Base-by-base conservation (phyloP, 208 protist species). In the Wallacemonas sp. region DNA sequence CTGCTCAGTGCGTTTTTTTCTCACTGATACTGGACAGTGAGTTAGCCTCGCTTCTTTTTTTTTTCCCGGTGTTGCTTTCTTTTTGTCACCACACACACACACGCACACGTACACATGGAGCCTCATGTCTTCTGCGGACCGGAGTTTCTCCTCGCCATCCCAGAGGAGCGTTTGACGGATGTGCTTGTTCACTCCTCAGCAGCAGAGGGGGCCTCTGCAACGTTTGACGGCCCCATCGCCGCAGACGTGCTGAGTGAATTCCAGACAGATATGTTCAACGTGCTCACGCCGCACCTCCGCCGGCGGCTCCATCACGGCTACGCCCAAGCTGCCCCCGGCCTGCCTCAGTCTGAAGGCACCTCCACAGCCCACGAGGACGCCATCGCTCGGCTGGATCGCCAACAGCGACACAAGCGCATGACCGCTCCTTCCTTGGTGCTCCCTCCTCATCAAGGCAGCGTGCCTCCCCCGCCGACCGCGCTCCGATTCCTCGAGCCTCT, bases 81-180 rank as follows among this genome's bases (percentile, higher is more conserved):
- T 17, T 45, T 0, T n/a, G n/a, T n/a, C n/a, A n/a, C n/a, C n/a
- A n/a, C n/a, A n/a, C n/a, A n/a, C n/a, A n/a, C n/a, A n/a, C n/a
- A n/a, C 24, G 31, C 26, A 8, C 46, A 26, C 46, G n/a, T 17
- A 8, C 22, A 96, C 99, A 72, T 92, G 21, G 98, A 99, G 59
- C 75, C 98, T 42, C 99, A 99, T 70, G 89, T 99, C 9, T 84
- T 99, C 33, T 99, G 96, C 80, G 98, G 81, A 0, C 83, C 85
- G 4, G 79, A 90, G 76, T 95, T 95, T 30, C 56, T 84, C n/a
- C 72, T 99, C 39, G 98, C 99, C 72, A 82, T 97, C 14, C 99
- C 99, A 5, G 59, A 96, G 36, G 49, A 61, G 2, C 68, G 39
- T 24, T 91, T 81, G 19, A 66, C 89, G 14, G 90, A 96, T 26